Conservation (phyloP, 345 rosid genomes). For the Sonneratia alba region DNA sequence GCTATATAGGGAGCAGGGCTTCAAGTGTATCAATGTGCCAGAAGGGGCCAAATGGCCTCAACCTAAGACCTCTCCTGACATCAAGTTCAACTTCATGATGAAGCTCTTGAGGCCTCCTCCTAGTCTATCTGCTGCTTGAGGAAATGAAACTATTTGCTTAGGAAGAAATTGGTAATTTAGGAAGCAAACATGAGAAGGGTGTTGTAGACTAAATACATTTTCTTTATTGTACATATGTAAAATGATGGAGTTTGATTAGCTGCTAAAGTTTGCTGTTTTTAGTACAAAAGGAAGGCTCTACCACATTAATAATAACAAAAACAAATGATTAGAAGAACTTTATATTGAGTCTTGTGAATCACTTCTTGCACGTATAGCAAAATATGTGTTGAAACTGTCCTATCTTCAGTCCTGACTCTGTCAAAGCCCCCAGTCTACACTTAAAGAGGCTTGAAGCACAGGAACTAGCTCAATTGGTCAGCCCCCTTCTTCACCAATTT, state of each 20-base stretch:
- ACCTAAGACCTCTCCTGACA: slow-evolving; percentile 58
- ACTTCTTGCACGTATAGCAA: too few species aligned
- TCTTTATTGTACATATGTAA: background rate
- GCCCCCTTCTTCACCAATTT: too few species aligned
- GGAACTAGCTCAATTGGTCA: too few species aligned
- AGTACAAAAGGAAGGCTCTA: too few species aligned
- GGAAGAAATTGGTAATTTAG: background rate
- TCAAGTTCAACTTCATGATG: slow-evolving; percentile 77
- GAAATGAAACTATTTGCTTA: background rate
- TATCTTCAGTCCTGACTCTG: too few species aligned
- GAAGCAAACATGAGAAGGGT: background rate
- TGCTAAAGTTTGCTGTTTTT: background rate
- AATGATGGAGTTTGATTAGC: background rate
- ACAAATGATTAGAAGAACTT: too few species aligned
- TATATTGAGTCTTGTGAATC: too few species aligned
- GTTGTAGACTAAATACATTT: background rate
- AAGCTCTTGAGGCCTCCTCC: slow-evolving; percentile 33
- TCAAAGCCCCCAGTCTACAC: too few species aligned
- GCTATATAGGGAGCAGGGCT: slow-evolving; percentile 71
- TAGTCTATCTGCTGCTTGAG: background rate
- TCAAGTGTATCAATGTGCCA: slow-evolving; percentile 57
- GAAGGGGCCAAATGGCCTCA: slow-evolving; percentile 81
- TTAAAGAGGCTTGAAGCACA: too few species aligned
- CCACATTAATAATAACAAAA: too few species aligned
- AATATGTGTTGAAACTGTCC: too few species aligned